A percentile compares a stretch with the other conserved stretches of the same genome.
These are phyloP conservation scores for Mucor racemosus DNA, from an alignment of 371 early-diverging fungal genomes.

Conservation along the genomic window DNA sequence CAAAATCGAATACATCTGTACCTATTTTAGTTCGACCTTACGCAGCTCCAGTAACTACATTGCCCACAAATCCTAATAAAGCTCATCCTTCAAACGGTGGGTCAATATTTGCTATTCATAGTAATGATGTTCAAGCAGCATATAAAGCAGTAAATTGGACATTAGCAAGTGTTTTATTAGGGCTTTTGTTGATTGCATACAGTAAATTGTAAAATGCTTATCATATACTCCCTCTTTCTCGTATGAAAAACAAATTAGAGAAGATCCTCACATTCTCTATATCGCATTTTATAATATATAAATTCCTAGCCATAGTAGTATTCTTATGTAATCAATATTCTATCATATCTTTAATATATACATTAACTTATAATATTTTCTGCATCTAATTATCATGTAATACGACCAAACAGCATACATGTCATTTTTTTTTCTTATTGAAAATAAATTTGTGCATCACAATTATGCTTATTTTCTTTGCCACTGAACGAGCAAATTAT, in stretches of 20 bases:
- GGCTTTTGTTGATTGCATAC: neutral
- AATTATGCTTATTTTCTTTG: no score
- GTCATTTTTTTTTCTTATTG: neutral
- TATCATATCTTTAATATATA: neutral
- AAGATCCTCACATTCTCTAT: neutral
- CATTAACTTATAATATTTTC: neutral
- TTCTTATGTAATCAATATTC: neutral
- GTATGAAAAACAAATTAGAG: neutral
- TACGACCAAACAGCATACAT: no score
- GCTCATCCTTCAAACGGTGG: conserved; percentile 28
- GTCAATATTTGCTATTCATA: conserved; percentile 30
- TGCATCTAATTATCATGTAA: neutral
- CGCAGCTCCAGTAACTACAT: conserved; percentile 32
- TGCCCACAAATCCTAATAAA: conserved; percentile 19
- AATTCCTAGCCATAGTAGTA: neutral
- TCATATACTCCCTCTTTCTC: neutral
- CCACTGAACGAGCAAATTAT: no score
- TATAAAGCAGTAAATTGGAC: neutral
- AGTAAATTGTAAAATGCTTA: neutral
- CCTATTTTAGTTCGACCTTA: conserved; percentile 43
- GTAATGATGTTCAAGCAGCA: conserved; percentile 2
- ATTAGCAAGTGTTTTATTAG: neutral
- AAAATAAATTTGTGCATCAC: neutral
- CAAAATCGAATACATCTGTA: conserved; percentile 40
- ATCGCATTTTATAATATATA: no score